Base-by-base conservation (phyloP, 495 filamentous ascomycete species). In the Gamarada debralockiae region DNA sequence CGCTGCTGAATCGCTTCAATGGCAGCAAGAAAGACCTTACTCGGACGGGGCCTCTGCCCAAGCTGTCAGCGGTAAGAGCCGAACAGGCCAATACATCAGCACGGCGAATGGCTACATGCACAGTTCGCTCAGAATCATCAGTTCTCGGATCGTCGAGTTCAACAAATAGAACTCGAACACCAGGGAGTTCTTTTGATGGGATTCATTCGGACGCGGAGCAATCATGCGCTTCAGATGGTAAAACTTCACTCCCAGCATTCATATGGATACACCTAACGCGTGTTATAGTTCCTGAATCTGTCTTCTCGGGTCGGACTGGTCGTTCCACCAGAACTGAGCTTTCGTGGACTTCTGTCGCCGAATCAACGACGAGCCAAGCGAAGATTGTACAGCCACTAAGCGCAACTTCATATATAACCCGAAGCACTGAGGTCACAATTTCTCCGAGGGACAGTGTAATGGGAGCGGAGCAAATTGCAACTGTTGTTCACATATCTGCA, bases 401-500 rank as follows among this genome's bases (percentile, higher is more conserved):
- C 12, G 58, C 65, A 24, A 67, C 55, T 3, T 73, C 71, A 1
- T 71, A 65, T 41, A 50, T 74, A 18, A 71, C 66, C 1, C 63
- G 62, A 50, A 63, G 42, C 3, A 66, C 69, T 18, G 69, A 72
- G 37, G 57, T 68, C 3, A 63, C 56, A 1, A 56, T 62, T 34
- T 68, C 69, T 22, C 48, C 61, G 2, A 63, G 61, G 14, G 61
- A 61, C 20, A 55, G 57, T 18, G 58, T 68, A 12, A 49, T 52
- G 34, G 63, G 65, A 12, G 27, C 58, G 3, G 63, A 71, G 44
- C 52, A 64, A 25, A 5, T 62, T 4, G 24, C 67, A 15, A 65
- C 56, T 36, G 57, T 70, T 54, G 65, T 68, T 36, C 64, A 64
- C 22, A 73, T 75, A 18, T 64, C 65, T 8, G 63, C 67, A 15